Percentiles rank a stretch among this genome's conserved stretches.
Conservation (phyloP, 2,329 filamentous ascomycete species). For the Cytospora paraplurivora region DNA sequence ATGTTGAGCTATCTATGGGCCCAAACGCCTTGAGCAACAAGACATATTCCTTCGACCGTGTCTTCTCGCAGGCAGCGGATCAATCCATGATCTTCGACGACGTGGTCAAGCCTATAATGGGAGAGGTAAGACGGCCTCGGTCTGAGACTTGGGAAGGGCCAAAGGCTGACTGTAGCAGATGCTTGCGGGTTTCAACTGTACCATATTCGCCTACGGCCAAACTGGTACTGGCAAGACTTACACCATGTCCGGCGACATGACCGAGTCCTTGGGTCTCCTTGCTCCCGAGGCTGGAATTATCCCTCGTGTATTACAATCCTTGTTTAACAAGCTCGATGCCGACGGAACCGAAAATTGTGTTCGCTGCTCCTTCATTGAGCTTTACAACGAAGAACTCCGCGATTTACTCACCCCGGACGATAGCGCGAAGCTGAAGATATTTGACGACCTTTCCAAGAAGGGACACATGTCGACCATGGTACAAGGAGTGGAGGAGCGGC, state of each 20-base stretch:
- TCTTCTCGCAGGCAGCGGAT: constrained; percentile 93
- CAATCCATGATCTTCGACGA: constrained; percentile 95
- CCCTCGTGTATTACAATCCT: constrained; percentile 80
- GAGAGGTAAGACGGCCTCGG: constrained; percentile 64
- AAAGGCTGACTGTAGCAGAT: constrained; percentile 59
- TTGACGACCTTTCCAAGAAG: constrained; percentile 83
- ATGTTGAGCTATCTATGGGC: constrained; percentile 87
- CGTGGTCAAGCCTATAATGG: constrained; percentile 87
- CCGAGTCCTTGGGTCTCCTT: constrained; percentile 78
- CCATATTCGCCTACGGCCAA: constrained; percentile 97
- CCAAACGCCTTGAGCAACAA: constrained; percentile 93
- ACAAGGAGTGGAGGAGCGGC: constrained; percentile 96
- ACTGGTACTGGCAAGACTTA: constrained; percentile 99
- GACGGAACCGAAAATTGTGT: constrained; percentile 83
- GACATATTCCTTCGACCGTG: constrained; percentile 94
- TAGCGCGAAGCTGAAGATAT: constrained; percentile 87
- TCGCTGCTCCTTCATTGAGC: constrained; percentile 97
- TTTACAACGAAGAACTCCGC: constrained; percentile 96
- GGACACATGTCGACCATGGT: constrained; percentile 85
- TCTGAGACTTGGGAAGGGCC: constrained; percentile 3
- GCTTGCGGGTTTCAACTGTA: constrained; percentile 93
- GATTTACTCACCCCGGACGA: constrained; percentile 86
- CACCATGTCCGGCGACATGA: constrained; percentile 99
- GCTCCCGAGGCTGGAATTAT: constrained; percentile 95
- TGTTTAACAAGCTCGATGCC: constrained; percentile 82